A percentile compares a stretch with the other conserved stretches of the same genome.
phyloP scores from a whole-genome alignment of 2,329 filamentous ascomycete genomes.

The Microdochium nivale region DNA sequence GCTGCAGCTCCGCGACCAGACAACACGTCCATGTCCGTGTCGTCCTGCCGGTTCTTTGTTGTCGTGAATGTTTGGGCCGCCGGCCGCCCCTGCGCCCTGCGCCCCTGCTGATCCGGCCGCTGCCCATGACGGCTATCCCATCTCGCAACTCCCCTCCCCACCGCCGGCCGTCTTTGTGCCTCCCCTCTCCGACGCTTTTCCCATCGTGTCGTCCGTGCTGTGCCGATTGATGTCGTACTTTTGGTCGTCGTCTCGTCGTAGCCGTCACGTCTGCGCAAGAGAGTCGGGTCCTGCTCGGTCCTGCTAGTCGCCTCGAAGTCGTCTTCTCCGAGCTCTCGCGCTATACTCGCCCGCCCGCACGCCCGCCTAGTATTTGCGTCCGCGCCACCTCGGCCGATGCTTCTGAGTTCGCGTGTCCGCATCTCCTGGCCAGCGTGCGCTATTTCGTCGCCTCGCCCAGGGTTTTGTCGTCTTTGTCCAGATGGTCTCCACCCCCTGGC shows the following conservation, averaged over 20 bases:
- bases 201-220: background rate
- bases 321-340: too few relatives aligned
- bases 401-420: background rate
- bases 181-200: background rate
- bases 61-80: background rate
- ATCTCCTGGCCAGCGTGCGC: background rate
- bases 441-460: background rate
- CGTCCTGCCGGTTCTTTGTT: background rate
- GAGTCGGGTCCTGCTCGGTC: too few relatives aligned
- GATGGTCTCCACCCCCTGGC: background rate
- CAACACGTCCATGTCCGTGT: too few relatives aligned
- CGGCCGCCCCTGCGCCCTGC: background rate
- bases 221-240: background rate
- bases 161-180: background rate
- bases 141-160: background rate
- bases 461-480: background rate
- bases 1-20: too few relatives aligned
- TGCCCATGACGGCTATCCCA: background rate
- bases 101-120: background rate
- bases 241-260: too few relatives aligned
- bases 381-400: background rate
- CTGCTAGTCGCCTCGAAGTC: too few relatives aligned
- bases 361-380: background rate
- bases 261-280: too few relatives aligned
- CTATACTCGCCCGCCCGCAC: background rate